These are phyloP conservation scores for Claviceps humidiphila DNA, from an alignment of 2,329 filamentous ascomycete genomes.

Conservation along the genomic window DNA sequence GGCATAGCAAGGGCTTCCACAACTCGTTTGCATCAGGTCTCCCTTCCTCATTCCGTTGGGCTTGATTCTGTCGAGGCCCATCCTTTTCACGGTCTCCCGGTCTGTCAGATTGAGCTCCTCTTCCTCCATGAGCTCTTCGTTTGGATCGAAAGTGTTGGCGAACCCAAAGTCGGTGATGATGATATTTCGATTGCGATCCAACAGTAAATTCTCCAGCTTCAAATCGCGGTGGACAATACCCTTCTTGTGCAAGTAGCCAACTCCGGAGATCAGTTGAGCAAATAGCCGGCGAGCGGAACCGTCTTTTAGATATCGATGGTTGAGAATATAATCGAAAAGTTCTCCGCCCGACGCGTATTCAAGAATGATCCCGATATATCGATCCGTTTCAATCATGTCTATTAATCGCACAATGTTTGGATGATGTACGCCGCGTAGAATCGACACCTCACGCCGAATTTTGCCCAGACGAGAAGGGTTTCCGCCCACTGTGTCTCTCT, in stretches of 20 bases:
- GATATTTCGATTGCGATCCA: conserved; percentile 95
- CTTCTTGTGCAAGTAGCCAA: conserved; percentile 96
- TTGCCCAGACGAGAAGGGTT: conserved; percentile 87
- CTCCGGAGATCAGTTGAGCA: conserved; percentile 88
- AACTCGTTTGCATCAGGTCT: conserved; percentile 98
- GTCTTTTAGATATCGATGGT: conserved; percentile 93
- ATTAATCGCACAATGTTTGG: conserved; percentile 94
- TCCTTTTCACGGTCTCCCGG: conserved; percentile 74
- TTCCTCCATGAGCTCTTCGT: conserved; percentile 78
- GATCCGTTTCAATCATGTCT: conserved; percentile 96
- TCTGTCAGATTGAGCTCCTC: conserved; percentile 79
- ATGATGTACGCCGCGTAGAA: conserved; percentile 75
- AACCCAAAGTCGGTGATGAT: conserved; percentile 99
- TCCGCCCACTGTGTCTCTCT: conserved; percentile 74
- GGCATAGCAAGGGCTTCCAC: conserved; percentile 94
- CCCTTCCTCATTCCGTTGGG: conserved; percentile 67
- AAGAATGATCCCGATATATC: conserved; percentile 94
- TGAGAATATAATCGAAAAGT: conserved; percentile 95
- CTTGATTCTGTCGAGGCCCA: conserved; percentile 71
- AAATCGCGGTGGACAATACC: conserved; percentile 95
- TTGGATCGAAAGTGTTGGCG: conserved; percentile 88
- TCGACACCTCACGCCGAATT: conserved; percentile 93
- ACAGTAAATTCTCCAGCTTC: conserved; percentile 87
- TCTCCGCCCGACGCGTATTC: conserved; percentile 97
- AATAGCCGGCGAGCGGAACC: conserved; percentile 81